Base-by-base conservation (phyloP, 768 basidiomycete species). In the Auriscalpium vulgare region DNA sequence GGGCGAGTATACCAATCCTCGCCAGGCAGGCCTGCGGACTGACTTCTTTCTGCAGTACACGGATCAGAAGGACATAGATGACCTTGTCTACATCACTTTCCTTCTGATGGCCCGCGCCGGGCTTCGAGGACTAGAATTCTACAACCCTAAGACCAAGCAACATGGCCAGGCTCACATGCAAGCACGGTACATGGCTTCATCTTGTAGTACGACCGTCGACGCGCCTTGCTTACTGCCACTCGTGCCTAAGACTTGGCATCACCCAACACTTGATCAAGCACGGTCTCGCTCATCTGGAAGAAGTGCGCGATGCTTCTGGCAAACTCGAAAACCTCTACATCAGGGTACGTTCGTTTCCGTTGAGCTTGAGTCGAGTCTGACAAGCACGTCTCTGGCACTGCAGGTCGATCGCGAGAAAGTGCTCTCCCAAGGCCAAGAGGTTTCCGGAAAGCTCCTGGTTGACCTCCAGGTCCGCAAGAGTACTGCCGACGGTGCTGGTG, bases 121-220 rank as follows among this genome's bases (percentile, higher is more conserved):
- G 58, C 68, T 93, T 37, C 78, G 85, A 37, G 90, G 83, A 5
- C 75, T 94, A 38, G 89, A 93, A 67, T 91, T 76, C 66, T 95
- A 88, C 63, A 88, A 95, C 63, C 91, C 91, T 23, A 74, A 72
- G 29, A 88, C 83, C 13, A 73, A 83, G 69, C 91, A 91, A 68
- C 91, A 93, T 63, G 88, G 91, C 16, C 89, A 93, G 66, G 90
- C 89, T 14, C 89, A 91, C 65, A 93, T 91, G 91, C 88, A 92
- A 70, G 90, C 89, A 47, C 82, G 89, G 88, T 88, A 68, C 48
- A 79, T 49, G 16, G 10, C 29, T 49, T 37, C 35, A 38, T 23
- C 17, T 29, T 58, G 47, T 21, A 11, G 17, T 16, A 29, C 29
- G 29, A 49, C n/a, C n/a, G n/a, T n/a, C n/a, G n/a, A n/a, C n/a